A percentile compares a stretch with the other conserved stretches of the same genome.
Conservation (phyloP, 495 filamentous ascomycete genomes). For the Collariella sp. region DNA sequence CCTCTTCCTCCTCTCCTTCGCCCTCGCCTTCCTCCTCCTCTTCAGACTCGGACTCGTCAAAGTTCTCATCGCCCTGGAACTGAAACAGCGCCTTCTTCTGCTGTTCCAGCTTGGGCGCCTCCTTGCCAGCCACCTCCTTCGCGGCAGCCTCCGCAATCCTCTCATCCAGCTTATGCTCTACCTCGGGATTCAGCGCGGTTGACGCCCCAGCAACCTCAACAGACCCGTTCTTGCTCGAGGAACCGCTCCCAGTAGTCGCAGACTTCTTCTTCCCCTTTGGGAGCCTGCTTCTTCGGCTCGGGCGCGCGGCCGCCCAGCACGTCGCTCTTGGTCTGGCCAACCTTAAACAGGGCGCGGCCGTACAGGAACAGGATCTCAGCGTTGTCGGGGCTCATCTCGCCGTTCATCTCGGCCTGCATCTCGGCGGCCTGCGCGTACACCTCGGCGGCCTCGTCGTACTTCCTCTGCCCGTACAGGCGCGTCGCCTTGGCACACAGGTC, state of each 20-base stretch:
- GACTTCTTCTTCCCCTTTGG: conserved; percentile 27
- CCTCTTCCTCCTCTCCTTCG: conserved; percentile 54
- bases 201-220: conserved; percentile 26
- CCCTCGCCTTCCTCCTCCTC: conserved; percentile 34
- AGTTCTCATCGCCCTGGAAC: conserved; percentile 91
- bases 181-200: conserved; percentile 5
- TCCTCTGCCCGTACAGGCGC: conserved; percentile 69
- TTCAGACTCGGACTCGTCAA: conserved; percentile 67
- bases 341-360: conserved; percentile 83
- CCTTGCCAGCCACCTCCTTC: conserved; percentile 18
- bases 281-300: conserved; percentile 44
- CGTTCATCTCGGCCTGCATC: conserved; percentile 83
- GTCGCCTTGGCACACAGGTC: conserved; percentile 48
- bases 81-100: conserved; percentile 73
- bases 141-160: conserved; percentile 36
- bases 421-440: conserved; percentile 81
- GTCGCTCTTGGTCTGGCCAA: conserved; percentile 88
- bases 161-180: conserved; percentile 44
- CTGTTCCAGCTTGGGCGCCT: conserved; percentile 24
- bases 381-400: conserved; percentile 81
- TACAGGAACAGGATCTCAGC: conserved; percentile 90
- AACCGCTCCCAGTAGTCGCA: conserved; percentile 5
- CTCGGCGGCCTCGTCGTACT: conserved; percentile 76
- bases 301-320: conserved; percentile 79
- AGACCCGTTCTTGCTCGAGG: conserved; percentile 22